These are phyloP conservation scores for Ustilago crameri DNA, from an alignment of 1,284 basidiomycete genomes.

Conservation along the genomic window DNA sequence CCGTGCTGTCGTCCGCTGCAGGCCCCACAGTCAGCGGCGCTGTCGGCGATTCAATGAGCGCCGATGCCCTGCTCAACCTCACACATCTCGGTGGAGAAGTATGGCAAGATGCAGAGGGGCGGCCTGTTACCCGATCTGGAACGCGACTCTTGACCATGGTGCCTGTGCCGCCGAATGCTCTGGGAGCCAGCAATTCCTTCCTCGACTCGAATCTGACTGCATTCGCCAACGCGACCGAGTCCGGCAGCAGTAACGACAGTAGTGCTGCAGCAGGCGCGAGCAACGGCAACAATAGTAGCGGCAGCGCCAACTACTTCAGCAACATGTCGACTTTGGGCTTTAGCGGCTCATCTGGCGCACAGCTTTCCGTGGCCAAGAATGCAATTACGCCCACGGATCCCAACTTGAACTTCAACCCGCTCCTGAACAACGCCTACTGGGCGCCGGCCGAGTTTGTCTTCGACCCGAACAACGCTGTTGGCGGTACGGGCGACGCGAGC, in stretches of 20 bases:
- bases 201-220: constrained; percentile 25
- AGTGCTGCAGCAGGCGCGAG: background rate
- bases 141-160: constrained; percentile 58
- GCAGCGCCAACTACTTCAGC: constrained; percentile 9
- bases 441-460: constrained; percentile 35
- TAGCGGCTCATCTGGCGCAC: constrained; percentile 1
- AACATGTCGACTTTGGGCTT: constrained; percentile 15
- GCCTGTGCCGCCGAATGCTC: constrained; percentile 25
- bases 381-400: constrained; percentile 30
- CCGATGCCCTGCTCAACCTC: constrained; percentile 23
- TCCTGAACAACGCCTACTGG: constrained; percentile 55
- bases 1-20: constrained; percentile 7
- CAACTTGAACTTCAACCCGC: constrained; percentile 56
- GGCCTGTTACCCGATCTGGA: constrained; percentile 50
- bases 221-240: constrained; percentile 10
- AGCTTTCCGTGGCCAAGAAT: constrained; percentile 37
- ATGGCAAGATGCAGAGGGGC: constrained; percentile 49
- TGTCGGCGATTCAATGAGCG: background rate
- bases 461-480: constrained; percentile 3
- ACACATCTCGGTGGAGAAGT: constrained; percentile 55
- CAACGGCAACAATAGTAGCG: constrained; percentile 4
- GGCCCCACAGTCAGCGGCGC: constrained; percentile 5
- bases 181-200: constrained; percentile 21
- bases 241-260: constrained; percentile 2
- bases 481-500: background rate